Percentiles rank a stretch among this genome's conserved stretches.
These are phyloP conservation scores for Chloromonas sp. DNA, from an alignment of 163 green algal genomes.

Conservation along the genomic window DNA sequence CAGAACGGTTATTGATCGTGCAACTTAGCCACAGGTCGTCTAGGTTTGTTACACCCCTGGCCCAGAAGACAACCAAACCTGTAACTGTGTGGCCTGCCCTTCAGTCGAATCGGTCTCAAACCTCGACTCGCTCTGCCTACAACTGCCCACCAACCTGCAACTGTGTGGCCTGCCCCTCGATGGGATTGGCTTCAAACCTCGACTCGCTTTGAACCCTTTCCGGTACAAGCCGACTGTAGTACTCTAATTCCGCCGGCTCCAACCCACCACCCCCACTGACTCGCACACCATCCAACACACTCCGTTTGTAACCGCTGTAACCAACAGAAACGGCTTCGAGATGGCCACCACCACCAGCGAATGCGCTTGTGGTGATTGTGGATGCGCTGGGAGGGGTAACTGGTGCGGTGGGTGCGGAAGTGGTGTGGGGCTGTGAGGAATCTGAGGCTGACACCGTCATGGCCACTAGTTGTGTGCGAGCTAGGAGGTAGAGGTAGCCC, in stretches of 20 bases:
- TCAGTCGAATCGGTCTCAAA: background rate
- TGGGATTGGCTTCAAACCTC: slow-evolving; percentile 2
- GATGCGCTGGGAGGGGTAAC: background rate
- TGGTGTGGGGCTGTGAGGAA: background rate
- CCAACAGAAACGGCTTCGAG: background rate
- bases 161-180: background rate
- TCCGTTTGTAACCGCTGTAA: background rate
- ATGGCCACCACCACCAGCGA: background rate
- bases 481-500: background rate
- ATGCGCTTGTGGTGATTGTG: background rate
- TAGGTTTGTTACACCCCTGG: background rate
- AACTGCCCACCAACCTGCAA: background rate
- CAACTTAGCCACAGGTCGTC: too few relatives aligned
- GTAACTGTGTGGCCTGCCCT: background rate
- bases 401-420: background rate
- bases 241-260: background rate
- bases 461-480: background rate
- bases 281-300: background rate
- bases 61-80: background rate
- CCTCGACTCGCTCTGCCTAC: background rate
- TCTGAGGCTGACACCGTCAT: background rate
- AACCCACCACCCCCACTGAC: background rate
- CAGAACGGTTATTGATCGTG: too few relatives aligned
- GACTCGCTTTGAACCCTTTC: background rate
- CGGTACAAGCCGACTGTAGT: slow-evolving; percentile 4